Percentiles rank a stretch among this genome's conserved stretches.
phyloP scores from a whole-genome alignment of 2,329 filamentous ascomycete species.

The Helicocarpus griseus region DNA sequence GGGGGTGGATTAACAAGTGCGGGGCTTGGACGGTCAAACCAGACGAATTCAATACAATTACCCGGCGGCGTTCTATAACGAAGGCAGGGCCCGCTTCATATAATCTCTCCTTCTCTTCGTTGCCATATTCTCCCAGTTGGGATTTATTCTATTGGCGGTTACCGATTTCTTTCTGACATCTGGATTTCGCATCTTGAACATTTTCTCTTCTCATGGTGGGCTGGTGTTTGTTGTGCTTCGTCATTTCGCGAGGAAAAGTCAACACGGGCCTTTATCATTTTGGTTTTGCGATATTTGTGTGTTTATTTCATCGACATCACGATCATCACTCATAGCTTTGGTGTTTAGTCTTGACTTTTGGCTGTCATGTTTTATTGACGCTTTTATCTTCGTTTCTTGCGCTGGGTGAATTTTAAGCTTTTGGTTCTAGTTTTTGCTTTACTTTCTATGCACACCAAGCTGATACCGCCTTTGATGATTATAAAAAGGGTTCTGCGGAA shows the following conservation, averaged over 20 bases:
- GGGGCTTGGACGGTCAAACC: background rate
- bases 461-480: background rate
- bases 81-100: background rate
- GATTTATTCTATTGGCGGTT: background rate
- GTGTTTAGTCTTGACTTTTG: slow-evolving; percentile 1
- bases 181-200: too few species aligned
- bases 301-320: background rate
- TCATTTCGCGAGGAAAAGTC: background rate
- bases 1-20: slow-evolving; percentile 1
- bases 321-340: slow-evolving; percentile 3
- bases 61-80: slow-evolving; percentile 24
- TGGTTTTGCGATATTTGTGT: background rate
- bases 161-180: background rate
- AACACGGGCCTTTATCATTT: background rate
- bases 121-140: background rate
- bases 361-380: background rate
- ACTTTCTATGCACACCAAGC: background rate
- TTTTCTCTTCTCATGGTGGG: background rate
- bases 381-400: background rate
- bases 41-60: slow-evolving; percentile 23
- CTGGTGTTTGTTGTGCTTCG: background rate
- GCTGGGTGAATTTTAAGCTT: background rate
- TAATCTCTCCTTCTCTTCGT: background rate
- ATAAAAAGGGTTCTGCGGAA: background rate
- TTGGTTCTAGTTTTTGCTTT: background rate